phyloP scores from a whole-genome alignment of 164 flowering plant genomes.

The Euptelea pleiosperma region DNA sequence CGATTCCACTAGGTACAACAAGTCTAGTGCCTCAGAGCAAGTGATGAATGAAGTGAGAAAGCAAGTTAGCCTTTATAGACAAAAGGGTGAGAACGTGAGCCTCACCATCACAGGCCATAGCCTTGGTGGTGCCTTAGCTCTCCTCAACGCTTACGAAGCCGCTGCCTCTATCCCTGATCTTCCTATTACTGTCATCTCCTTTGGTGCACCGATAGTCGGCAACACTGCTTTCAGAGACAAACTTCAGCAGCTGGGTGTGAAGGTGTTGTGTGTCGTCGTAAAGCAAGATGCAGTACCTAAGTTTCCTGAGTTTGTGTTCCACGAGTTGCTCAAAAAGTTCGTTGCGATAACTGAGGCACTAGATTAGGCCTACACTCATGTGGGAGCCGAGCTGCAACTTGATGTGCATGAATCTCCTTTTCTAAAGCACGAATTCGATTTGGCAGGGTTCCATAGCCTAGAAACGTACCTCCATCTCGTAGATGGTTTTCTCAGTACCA shows the following conservation, averaged over 20 bases:
- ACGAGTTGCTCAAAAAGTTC: conserved; percentile 31
- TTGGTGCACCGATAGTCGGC: conserved; percentile 66
- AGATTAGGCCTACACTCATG: conserved; percentile 54
- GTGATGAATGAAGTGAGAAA: conserved; percentile 47
- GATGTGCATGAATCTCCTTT: conserved; percentile 38
- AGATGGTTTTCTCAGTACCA: conserved; percentile 35
- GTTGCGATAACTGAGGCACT: conserved; percentile 28
- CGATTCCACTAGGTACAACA: conserved; percentile 45
- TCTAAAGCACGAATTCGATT: conserved; percentile 33
- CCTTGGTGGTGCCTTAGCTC: conserved; percentile 64
- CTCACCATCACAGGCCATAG: conserved; percentile 74
- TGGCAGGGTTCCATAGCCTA: conserved; percentile 41
- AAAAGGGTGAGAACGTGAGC: conserved; percentile 50
- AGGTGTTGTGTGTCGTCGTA: conserved; percentile 34
- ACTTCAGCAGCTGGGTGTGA: conserved; percentile 36
- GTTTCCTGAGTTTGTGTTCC: conserved; percentile 46
- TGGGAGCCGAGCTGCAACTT: conserved; percentile 49
- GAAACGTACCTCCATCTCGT: conserved; percentile 52
- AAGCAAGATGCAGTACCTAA: conserved; percentile 53
- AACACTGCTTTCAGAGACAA: conserved; percentile 44
- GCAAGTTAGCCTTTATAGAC: conserved; percentile 28
- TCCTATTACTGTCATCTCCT: conserved; percentile 47
- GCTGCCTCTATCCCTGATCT: conserved; percentile 29
- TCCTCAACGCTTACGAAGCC: conserved; percentile 55
- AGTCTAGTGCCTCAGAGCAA: conserved; percentile 55